Percentiles rank a stretch among this genome's conserved stretches.
phyloP scores from a whole-genome alignment of 176 grass and related monocot genomes.

The Avena eriantha region DNA sequence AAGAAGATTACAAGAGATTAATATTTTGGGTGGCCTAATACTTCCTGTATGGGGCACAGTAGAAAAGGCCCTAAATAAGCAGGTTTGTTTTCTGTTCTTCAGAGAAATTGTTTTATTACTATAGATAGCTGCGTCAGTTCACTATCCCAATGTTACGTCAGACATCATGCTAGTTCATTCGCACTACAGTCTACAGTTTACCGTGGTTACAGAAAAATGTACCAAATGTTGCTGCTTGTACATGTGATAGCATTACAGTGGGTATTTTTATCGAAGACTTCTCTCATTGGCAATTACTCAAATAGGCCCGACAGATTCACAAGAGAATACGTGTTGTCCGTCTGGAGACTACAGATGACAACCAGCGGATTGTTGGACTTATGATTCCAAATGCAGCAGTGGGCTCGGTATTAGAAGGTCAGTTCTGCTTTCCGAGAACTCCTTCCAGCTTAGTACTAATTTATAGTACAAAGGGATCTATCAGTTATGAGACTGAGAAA shows the following conservation, averaged over 20 bases:
- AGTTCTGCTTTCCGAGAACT: conserved; percentile 14
- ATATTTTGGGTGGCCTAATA: conserved; percentile 88
- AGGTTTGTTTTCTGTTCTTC: conserved; percentile 47
- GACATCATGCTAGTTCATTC: not conserved
- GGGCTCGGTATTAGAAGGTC: conserved; percentile 77
- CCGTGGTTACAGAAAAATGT: not conserved
- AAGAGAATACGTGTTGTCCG: conserved; percentile 77
- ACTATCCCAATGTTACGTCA: conserved; percentile 3
- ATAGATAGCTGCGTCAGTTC: not conserved
- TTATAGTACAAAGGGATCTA: not conserved
- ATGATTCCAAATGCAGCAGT: conserved; percentile 89
- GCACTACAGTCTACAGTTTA: not conserved
- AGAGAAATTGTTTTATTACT: not conserved
- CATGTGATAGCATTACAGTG: not conserved
- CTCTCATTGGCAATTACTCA: conserved; percentile 32
- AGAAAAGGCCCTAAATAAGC: conserved; percentile 82
- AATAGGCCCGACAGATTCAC: conserved; percentile 72
- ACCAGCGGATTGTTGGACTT: conserved; percentile 74
- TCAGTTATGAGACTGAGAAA: not conserved
- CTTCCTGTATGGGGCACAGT: conserved; percentile 88
- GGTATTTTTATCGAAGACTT: conserved; percentile 16
- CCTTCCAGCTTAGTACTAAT: not conserved
- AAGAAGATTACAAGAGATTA: conserved; percentile 88
- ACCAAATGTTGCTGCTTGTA: not conserved
- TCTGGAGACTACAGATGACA: conserved; percentile 76